Conservation (phyloP, 2,329 filamentous ascomycete genomes). For the Huntiella savannae region DNA sequence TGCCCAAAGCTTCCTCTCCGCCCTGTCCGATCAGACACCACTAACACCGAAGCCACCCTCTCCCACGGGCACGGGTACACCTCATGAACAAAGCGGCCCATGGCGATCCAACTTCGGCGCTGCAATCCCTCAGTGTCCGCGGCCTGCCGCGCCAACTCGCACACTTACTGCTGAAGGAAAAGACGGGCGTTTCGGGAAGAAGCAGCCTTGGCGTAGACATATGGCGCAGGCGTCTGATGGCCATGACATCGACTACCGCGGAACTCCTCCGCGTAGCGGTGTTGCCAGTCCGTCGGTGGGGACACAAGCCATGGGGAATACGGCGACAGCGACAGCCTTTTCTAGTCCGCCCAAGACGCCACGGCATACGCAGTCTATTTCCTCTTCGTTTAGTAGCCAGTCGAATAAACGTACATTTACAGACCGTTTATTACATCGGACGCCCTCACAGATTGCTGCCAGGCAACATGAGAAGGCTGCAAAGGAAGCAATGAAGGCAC, state of each 20-base stretch:
- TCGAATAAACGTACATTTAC: constrained; percentile 5
- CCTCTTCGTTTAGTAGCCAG: neutral
- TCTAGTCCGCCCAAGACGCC: too few relatives aligned
- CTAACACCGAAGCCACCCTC: neutral
- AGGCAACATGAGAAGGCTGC: constrained; percentile 5
- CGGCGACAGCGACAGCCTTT: too few relatives aligned
- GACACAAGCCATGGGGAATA: too few relatives aligned
- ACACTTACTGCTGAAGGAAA: too few relatives aligned
- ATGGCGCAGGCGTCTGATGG: neutral
- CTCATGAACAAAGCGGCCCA: too few relatives aligned
- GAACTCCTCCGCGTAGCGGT: too few relatives aligned
- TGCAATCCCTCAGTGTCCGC: too few relatives aligned
- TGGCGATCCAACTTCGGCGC: neutral
- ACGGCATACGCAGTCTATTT: neutral
- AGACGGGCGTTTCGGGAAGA: too few relatives aligned
- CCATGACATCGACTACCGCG: neutral
- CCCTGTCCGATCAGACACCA: constrained; percentile 3
- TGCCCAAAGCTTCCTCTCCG: constrained; percentile 5
- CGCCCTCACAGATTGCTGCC: neutral
- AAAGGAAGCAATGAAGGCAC: constrained; percentile 27
- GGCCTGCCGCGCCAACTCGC: too few relatives aligned
- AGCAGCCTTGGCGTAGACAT: neutral
- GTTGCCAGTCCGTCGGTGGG: too few relatives aligned
- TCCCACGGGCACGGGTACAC: neutral
- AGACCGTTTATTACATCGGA: constrained; percentile 3